Evolutionary conservation across 1,284 basidiomycete species (phyloP), one percentile per base, ranked within the genome.

Genomic region (Entoloma clypeatum): DNA sequence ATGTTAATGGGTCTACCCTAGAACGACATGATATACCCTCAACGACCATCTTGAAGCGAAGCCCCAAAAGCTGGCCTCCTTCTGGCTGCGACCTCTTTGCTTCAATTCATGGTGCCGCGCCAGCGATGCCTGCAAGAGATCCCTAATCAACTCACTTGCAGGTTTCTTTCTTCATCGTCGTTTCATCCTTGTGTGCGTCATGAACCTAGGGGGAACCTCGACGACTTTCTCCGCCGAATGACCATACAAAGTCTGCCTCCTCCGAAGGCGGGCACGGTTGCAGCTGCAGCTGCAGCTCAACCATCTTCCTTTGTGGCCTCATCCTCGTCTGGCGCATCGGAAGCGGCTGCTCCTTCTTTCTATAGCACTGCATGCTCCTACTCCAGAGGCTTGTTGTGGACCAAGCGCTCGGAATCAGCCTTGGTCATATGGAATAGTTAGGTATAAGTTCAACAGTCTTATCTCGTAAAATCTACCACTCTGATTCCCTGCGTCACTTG

Each of bases 101-200:
- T 74, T 13, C 76, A 79, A 65, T 75, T 75, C 24, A n/a, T n/a
- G n/a, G n/a, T n/a, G n/a, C n/a, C n/a, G n/a, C n/a, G n/a, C n/a
- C n/a, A n/a, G n/a, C n/a, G n/a, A n/a, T n/a, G n/a, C n/a, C n/a
- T n/a, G n/a, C n/a, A n/a, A n/a, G n/a, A n/a, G n/a, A n/a, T n/a
- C n/a, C n/a, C n/a, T n/a, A n/a, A n/a, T n/a, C n/a, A 11, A 10
- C 11, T 2, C 10, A 14, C 39, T 13, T 7, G 41, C 31, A 84
- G 81, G 57, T 80, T 4, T 75, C 78, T 0, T 84, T 84, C 63
- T 86, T 80, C 58, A 74, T 83, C 45, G 65, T 82, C 25, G 77
- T 86, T 3, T 79, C 83, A 1, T 80, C 83, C 0, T 75, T 80
- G 1, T 76, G 72, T 53, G 65, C 53, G 75, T 79, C 0, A 66